Percentiles rank a stretch among this genome's conserved stretches.
phyloP scores from a whole-genome alignment of 129 eudicot species.

The Flaveria sonorensis region DNA sequence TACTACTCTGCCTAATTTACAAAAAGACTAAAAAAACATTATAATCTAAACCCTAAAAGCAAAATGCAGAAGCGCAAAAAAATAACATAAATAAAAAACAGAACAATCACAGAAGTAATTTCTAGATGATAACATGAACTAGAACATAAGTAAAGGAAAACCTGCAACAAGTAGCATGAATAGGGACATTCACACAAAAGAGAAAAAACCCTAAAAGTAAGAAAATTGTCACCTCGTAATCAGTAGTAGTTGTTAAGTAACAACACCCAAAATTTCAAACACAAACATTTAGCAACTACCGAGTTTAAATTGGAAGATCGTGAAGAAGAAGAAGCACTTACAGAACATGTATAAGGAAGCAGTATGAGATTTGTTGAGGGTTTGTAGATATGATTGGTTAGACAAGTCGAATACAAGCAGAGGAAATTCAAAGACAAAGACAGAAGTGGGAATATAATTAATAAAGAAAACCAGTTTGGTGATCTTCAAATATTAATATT shows the following conservation, averaged over 20 bases:
- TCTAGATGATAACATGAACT: no score
- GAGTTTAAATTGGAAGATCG: not conserved
- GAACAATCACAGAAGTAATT: not conserved
- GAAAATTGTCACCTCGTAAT: not conserved
- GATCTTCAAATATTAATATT: not conserved
- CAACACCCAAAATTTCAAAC: constrained; percentile 1
- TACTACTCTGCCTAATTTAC: not conserved
- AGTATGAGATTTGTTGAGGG: constrained; percentile 20
- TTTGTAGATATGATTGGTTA: constrained; percentile 22
- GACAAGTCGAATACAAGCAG: constrained; percentile 16
- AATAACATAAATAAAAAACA: not conserved
- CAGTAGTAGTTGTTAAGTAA: constrained; percentile 6
- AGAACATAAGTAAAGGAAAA: not conserved
- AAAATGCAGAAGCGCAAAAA: not conserved
- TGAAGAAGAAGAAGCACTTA: constrained; percentile 26
- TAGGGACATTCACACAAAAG: no score
- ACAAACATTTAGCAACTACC: not conserved
- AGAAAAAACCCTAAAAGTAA: constrained; percentile 7
- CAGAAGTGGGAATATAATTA: constrained; percentile 26
- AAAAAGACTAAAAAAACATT: not conserved
- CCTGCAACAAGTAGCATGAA: not conserved
- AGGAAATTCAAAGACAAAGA: constrained; percentile 29
- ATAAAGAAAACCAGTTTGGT: constrained; percentile 1
- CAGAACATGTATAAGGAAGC: constrained; percentile 22
- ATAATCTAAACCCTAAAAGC: constrained; percentile 29